phyloP scores from a whole-genome alignment of 73 alveolate species.

The Uronychia setigera region DNA sequence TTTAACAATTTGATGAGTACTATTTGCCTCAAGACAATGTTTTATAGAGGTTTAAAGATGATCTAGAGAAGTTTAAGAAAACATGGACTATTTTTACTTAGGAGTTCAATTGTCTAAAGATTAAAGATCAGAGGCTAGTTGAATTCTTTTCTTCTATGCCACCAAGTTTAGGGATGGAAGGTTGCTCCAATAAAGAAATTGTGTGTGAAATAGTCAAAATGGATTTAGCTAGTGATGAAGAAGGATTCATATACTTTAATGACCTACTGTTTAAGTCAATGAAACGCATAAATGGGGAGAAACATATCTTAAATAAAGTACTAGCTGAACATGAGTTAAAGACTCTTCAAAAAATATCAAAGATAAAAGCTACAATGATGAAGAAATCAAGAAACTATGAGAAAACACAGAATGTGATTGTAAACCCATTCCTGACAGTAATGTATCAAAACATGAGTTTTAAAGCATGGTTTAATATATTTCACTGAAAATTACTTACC shows the following conservation, averaged over 20 bases:
- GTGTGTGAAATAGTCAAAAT: conserved; percentile 20
- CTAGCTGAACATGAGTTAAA: too few relatives aligned
- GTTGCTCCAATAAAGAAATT: conserved; percentile 7
- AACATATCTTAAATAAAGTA: too few relatives aligned
- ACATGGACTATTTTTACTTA: conserved; percentile 41
- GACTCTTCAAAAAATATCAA: too few relatives aligned
- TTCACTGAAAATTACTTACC: too few relatives aligned
- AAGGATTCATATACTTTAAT: too few relatives aligned
- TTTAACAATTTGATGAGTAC: too few relatives aligned
- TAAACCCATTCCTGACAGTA: conserved; percentile 32
- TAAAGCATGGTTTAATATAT: conserved; percentile 32
- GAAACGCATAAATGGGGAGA: too few relatives aligned
- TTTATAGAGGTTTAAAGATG: too few relatives aligned
- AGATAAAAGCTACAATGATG: conserved; percentile 6
- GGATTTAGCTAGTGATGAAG: conserved; percentile 32
- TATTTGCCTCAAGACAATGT: too few relatives aligned
- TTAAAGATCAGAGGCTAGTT: conserved; percentile 28
- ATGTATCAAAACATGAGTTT: conserved; percentile 43
- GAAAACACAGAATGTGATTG: conserved; percentile 22
- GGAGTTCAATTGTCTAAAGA: conserved; percentile 27
- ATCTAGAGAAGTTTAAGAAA: too few relatives aligned
- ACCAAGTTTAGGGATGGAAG: conserved; percentile 30
- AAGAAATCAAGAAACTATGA: background rate
- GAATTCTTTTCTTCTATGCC: conserved; percentile 25
- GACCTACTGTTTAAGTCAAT: too few relatives aligned